Base-by-base conservation (phyloP, 2,329 filamentous ascomycete genomes). In the Calcarisporium arbuscula region DNA sequence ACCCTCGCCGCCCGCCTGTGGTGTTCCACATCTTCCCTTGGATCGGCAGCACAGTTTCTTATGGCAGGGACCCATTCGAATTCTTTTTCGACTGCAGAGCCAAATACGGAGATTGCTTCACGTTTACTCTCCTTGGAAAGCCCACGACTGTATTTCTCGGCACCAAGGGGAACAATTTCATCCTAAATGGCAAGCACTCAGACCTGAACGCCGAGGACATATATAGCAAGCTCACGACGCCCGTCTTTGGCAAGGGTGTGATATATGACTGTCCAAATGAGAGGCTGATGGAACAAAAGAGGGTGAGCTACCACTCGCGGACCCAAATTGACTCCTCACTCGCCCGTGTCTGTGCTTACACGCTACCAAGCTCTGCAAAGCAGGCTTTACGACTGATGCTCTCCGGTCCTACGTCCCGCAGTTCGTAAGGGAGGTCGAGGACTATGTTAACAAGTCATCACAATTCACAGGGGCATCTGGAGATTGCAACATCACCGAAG, bases 251-350 rank as follows among this genome's bases (percentile, higher is more conserved):
- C 47, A 80, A 77, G 50, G 82, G 89, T 64, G 87, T 94, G 18
- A 85, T 94, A 35, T 94, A 94, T 56, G 87, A 94, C 58, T 92
- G 86, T 63, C 85, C 86, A 27, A 94, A 94, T 57, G 72, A 85
- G 39, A 94, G 94, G 64, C 74, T 94, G 54, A 94, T 94, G 87
- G 87, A 94, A 66, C 87, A 94, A 70, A 94, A 94, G 70, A 92
- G 90, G 77, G 85, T 88, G 58, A 43, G 39, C 23, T 17, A 17
- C 15, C 6, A 8, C 26, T n/a, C 5, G 19, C 25, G 17, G 10
- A 16, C 12, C 10, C 19, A 5, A 3, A 12, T 7, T 5, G 20
- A 8, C 14, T 16, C 12, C 15, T 22, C 14, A 32, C 19, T n/a
- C 7, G 11, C 2, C 4, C 5, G 17, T n/a, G 8, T 21, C 45